phyloP scores from a whole-genome alignment of 306 rosid genomes.

The Senna tora region DNA sequence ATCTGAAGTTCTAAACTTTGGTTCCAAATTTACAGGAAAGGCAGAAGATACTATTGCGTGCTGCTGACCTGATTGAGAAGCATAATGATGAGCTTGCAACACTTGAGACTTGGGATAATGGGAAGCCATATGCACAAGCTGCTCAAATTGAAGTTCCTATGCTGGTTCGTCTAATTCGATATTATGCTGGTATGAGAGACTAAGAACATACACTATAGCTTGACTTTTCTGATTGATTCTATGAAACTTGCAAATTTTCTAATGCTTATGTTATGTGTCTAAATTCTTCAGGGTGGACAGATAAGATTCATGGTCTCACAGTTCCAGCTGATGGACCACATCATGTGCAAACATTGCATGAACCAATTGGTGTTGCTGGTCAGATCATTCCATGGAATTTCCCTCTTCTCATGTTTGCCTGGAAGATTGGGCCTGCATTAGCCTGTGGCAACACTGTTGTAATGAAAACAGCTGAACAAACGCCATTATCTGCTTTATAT shows the following conservation, averaged over 20 bases:
- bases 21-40: constrained; percentile 61
- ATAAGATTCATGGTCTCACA: constrained; percentile 92
- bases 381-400: constrained; percentile 99
- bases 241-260: constrained; percentile 5
- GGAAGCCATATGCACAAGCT: constrained; percentile 86
- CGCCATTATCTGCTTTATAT: constrained; percentile 82
- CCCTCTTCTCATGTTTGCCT: constrained; percentile 86
- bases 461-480: constrained; percentile 92
- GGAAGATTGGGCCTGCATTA: constrained; percentile 95
- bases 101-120: constrained; percentile 96
- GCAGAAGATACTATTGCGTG: constrained; percentile 63
- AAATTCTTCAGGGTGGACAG: constrained; percentile 79
- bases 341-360: constrained; percentile 87
- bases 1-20: constrained; percentile 26
- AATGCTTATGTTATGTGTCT: constrained; percentile 5
- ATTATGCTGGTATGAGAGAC: constrained; percentile 71
- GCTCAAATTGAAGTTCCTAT: constrained; percentile 70
- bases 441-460: constrained; percentile 88
- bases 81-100: constrained; percentile 76
- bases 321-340: constrained; percentile 79
- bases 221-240: neutral
- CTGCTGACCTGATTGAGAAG: constrained; percentile 81
- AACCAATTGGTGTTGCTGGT: constrained; percentile 94
- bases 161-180: constrained; percentile 69
- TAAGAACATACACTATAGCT: constrained; percentile 1